Evolutionary conservation across 441 rosid genomes (phyloP), one percentile per base, ranked within the genome.

Genomic region (Gossypium trilobum): DNA sequence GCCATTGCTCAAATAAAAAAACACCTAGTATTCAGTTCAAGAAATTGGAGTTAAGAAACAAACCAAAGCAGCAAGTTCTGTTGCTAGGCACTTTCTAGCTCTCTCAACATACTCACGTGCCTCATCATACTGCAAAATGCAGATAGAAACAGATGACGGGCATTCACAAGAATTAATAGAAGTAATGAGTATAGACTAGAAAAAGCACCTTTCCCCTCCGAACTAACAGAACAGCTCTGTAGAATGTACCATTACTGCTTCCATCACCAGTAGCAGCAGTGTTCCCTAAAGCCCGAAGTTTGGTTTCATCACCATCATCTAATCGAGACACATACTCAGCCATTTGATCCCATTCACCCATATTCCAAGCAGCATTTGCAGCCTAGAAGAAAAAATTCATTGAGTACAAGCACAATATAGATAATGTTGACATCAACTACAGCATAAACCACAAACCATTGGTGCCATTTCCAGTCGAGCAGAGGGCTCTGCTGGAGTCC

Each of bases 261-360:
- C 96, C 98, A 86, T 96, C 99, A 60, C 97, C 92, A 84, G 80
- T 87, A 57, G 90, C 89, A 79, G 93, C 90, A 82, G 96, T 86
- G 79, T 95, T 93, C 71, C 97, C 93, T 83, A 96, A 86, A 79
- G 82, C 91, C 60, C 97, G 85, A 29, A 90, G 89, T 84, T 90
- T 96, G 75, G 96, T 86, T 82, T 93, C 98, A 84, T 96, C 99
- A 55, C 99, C 99, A 81, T 96, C 98, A 79, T 96, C 99, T 79
- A 96, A 84, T 69, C 91, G 88, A 72, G 92, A 90, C 62, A 93
- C 99, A 82, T 93, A 96, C 80, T 96, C 99, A 3, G 96, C 90
- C 99, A 96, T 96, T 80, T 93, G 99, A 82, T 96, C 98, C 98
- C 98, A 96, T 77, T 96, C 99, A 57, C 98, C 97, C 99, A 96